Evolutionary conservation across 1,139 yeast genomes (phyloP).

Genomic region (Geotrichum bryndzae): DNA sequence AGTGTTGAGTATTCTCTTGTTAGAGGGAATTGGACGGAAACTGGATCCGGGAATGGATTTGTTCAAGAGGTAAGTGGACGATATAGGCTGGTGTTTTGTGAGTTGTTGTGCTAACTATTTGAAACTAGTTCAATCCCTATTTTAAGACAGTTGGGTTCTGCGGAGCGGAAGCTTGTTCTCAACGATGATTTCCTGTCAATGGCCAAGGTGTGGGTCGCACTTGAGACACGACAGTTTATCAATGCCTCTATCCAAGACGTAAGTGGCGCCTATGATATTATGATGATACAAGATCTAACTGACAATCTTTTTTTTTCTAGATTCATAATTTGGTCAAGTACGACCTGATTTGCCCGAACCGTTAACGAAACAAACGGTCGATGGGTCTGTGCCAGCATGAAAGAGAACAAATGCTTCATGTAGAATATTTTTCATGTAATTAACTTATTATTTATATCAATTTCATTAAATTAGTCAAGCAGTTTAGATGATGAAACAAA

Average conservation of each 20-base stretch:
- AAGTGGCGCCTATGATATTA: constrained; percentile 38
- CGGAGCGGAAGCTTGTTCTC: constrained; percentile 45
- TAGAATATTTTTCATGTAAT: background rate
- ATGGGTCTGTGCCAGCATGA: background rate
- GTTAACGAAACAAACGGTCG: constrained; percentile 26
- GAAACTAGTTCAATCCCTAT: constrained; percentile 75
- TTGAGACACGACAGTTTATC: constrained; percentile 84
- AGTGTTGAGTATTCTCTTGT: constrained; percentile 76
- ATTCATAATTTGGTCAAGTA: constrained; percentile 50
- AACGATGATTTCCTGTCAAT: constrained; percentile 63
- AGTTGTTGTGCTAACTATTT: constrained; percentile 19
- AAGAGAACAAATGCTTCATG: background rate
- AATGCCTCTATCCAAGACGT: constrained; percentile 73
- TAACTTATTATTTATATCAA: background rate
- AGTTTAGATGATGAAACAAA: too few relatives aligned
- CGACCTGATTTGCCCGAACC: constrained; percentile 64
- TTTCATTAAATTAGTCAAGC: too few relatives aligned
- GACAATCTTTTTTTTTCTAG: constrained; percentile 20
- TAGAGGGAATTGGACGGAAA: constrained; percentile 94
- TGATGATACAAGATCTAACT: constrained; percentile 17
- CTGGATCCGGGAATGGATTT: constrained; percentile 87
- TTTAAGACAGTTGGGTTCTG: constrained; percentile 71
- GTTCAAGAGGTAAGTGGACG: constrained; percentile 73
- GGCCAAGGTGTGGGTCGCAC: constrained; percentile 86
- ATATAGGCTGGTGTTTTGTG: constrained; percentile 30